These are phyloP conservation scores for Pythium oligandrum DNA, from an alignment of 352 stramenopile species.

Conservation along the genomic window DNA sequence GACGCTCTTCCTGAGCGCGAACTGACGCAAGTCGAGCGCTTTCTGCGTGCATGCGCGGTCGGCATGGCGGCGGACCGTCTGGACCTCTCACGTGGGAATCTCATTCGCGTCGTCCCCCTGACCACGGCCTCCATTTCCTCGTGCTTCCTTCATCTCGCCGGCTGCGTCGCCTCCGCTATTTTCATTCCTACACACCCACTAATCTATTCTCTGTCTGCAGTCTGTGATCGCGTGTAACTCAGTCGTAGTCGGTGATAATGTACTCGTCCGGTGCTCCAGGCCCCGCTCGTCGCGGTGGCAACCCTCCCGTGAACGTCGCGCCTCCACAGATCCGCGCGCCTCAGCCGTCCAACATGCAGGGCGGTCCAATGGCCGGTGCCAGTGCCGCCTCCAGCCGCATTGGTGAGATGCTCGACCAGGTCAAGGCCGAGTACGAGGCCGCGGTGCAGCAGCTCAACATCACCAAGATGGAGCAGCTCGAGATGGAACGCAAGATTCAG, in stretches of 20 bases:
- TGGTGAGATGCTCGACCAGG: constrained; percentile 79
- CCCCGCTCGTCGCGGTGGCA: constrained; percentile 49
- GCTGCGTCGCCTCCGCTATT: not conserved
- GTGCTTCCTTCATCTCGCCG: too few relatives aligned
- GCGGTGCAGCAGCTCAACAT: constrained; percentile 85
- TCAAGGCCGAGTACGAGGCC: constrained; percentile 81
- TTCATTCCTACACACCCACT: not conserved
- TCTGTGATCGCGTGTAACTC: not conserved
- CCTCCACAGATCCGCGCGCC: constrained; percentile 54
- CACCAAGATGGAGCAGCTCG: constrained; percentile 85
- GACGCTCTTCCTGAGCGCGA: too few relatives aligned
- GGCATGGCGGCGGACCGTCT: too few relatives aligned
- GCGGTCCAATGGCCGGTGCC: constrained; percentile 35
- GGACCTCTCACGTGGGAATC: too few relatives aligned
- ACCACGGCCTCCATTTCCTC: too few relatives aligned
- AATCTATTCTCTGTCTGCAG: too few relatives aligned
- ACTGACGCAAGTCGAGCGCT: too few relatives aligned
- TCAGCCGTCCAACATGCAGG: constrained; percentile 31
- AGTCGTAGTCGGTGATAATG: constrained; percentile 24
- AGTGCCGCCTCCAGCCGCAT: constrained; percentile 48
- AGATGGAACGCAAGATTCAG: constrained; percentile 85
- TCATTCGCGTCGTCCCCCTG: too few relatives aligned
- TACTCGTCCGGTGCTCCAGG: constrained; percentile 67
- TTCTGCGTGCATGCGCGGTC: too few relatives aligned
- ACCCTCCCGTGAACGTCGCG: constrained; percentile 54